phyloP scores from a whole-genome alignment of 192 early-diverging fungal species.

The Coemansia sp. region DNA sequence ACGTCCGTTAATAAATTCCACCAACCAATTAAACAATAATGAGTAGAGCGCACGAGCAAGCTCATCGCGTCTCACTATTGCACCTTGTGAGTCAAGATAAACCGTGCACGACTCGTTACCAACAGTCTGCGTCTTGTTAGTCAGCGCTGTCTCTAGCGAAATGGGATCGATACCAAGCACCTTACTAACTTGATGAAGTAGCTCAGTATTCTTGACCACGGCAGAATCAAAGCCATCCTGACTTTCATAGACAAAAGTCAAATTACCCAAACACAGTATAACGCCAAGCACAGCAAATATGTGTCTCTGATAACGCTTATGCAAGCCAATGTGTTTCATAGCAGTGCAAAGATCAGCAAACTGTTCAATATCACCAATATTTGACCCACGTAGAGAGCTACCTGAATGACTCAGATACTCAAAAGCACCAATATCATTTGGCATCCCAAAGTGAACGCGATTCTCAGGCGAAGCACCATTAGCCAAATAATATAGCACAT shows the following conservation, averaged over 20 bases:
- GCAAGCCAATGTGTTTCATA: slow-evolving; percentile 66
- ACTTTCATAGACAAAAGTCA: slow-evolving; percentile 71
- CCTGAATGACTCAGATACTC: slow-evolving; percentile 37
- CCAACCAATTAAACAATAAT: slow-evolving; percentile 85
- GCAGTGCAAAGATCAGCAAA: slow-evolving; percentile 62
- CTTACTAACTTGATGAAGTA: slow-evolving; percentile 74
- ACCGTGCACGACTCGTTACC: slow-evolving; percentile 84
- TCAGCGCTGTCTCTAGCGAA: slow-evolving; percentile 74
- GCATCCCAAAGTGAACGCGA: slow-evolving; percentile 59
- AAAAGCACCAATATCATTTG: slow-evolving; percentile 54
- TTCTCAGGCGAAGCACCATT: slow-evolving; percentile 77
- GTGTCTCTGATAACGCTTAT: slow-evolving; percentile 69
- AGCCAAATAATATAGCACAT: slow-evolving; percentile 84
- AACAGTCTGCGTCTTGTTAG: slow-evolving; percentile 82
- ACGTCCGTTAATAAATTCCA: slow-evolving; percentile 88
- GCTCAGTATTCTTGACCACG: slow-evolving; percentile 75
- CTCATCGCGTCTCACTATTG: slow-evolving; percentile 74
- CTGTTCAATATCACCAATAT: slow-evolving; percentile 63
- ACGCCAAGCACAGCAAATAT: slow-evolving; percentile 85
- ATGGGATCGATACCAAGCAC: slow-evolving; percentile 82
- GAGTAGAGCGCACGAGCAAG: slow-evolving; percentile 85
- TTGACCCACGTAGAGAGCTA: slow-evolving; percentile 73
- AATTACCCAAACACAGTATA: slow-evolving; percentile 85
- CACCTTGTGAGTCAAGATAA: slow-evolving; percentile 76
- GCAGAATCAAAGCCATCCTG: slow-evolving; percentile 77